Percentiles rank a stretch among this genome's conserved stretches.
phyloP scores from a whole-genome alignment of 768 basidiomycete genomes.

The Neoboletus brunneissimus region DNA sequence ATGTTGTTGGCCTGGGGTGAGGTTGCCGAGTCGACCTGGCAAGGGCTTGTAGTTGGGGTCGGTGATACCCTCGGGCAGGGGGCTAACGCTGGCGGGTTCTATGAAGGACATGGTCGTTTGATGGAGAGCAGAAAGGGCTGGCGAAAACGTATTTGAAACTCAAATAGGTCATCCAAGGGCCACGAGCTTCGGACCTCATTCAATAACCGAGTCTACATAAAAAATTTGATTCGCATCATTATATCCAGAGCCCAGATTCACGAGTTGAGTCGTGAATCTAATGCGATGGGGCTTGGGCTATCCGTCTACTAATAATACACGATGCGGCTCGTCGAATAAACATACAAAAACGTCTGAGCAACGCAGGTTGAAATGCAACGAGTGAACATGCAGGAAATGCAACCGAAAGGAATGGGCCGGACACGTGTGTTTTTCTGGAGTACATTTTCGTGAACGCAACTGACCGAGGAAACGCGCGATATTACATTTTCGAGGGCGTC shows the following conservation, averaged over 20 bases:
- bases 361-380: constrained; percentile 37
- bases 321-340: constrained; percentile 22
- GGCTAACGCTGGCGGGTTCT: constrained; percentile 48
- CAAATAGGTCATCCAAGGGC: constrained; percentile 3
- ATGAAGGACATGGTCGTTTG: constrained; percentile 28
- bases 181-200: neutral
- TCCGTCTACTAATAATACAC: constrained; percentile 30
- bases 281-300: constrained; percentile 32
- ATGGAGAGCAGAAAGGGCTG: neutral
- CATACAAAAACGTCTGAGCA: constrained; percentile 18
- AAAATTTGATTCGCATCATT: constrained; percentile 30
- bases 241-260: constrained; percentile 31
- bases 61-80: constrained; percentile 56
- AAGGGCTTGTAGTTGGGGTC: constrained; percentile 63
- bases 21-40: constrained; percentile 79
- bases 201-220: neutral
- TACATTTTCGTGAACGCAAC: constrained; percentile 10
- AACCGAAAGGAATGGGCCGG: constrained; percentile 2
- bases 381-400: neutral
- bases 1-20: constrained; percentile 57
- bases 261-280: constrained; percentile 36
- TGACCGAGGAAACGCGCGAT: constrained; percentile 2
- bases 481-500: constrained; percentile 11
- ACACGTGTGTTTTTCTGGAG: constrained; percentile 4
- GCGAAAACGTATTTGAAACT: constrained; percentile 8